These are phyloP conservation scores for Passalora sequoiae DNA, from an alignment of 2,329 filamentous ascomycete species.

Conservation along the genomic window DNA sequence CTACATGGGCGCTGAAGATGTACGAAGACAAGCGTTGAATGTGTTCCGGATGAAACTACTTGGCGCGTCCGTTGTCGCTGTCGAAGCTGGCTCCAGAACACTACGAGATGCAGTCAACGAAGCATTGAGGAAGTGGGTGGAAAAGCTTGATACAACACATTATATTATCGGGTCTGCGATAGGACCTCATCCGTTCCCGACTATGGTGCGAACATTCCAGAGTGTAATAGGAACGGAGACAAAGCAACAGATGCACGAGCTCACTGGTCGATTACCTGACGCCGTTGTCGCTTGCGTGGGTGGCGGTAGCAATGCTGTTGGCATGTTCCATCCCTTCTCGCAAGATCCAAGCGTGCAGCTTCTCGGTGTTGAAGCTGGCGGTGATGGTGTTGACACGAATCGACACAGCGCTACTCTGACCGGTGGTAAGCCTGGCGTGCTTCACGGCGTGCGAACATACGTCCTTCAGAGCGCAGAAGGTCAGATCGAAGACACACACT, in stretches of 20 bases:
- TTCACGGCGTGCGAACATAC: conserved; percentile 95
- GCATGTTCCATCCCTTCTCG: conserved; percentile 97
- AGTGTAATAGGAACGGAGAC: conserved; percentile 94
- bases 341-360: conserved; percentile 80
- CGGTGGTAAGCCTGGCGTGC: conserved; percentile 81
- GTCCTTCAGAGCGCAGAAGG: conserved; percentile 88
- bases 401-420: conserved; percentile 84
- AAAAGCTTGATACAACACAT: conserved; percentile 86
- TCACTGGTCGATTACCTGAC: conserved; percentile 84
- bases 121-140: conserved; percentile 89
- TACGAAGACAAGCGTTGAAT: conserved; percentile 90
- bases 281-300: conserved; percentile 96
- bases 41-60: conserved; percentile 98
- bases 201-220: conserved; percentile 95
- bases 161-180: conserved; percentile 98
- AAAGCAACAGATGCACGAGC: conserved; percentile 80
- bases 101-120: conserved; percentile 75
- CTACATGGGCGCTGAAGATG: conserved; percentile 98
- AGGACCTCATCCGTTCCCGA: conserved; percentile 94
- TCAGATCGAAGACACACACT: conserved; percentile 93
- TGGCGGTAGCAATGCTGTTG: conserved; percentile 87
- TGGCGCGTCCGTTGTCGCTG: conserved; percentile 84
- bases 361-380: conserved; percentile 89
- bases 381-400: conserved; percentile 80
- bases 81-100: conserved; percentile 77